Evolutionary conservation across 2,329 filamentous ascomycete species (phyloP).

Genomic region (Pyrenophora tritici-repentis): DNA sequence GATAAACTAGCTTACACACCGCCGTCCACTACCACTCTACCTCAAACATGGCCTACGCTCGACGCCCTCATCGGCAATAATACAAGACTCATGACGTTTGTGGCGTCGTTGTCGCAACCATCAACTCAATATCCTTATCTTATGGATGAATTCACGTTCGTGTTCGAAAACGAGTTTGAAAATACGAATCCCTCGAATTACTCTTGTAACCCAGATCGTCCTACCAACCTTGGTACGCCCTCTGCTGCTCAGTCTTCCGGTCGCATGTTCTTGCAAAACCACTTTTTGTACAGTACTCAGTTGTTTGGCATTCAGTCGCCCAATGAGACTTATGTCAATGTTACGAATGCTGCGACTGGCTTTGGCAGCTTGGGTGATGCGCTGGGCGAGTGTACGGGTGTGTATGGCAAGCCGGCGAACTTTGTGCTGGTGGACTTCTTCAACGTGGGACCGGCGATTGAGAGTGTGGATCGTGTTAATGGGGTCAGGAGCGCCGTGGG

Average conservation of each 20-base stretch:
- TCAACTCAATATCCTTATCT: slow-evolving; percentile 59
- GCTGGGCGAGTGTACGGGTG: slow-evolving; percentile 47
- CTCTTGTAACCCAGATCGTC: slow-evolving; percentile 73
- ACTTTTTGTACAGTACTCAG: slow-evolving; percentile 70
- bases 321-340: slow-evolving; percentile 59
- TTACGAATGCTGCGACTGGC: slow-evolving; percentile 68
- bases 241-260: slow-evolving; percentile 59
- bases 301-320: slow-evolving; percentile 47
- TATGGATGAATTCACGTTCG: slow-evolving; percentile 65
- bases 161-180: slow-evolving; percentile 76
- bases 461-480: slow-evolving; percentile 74
- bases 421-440: slow-evolving; percentile 83
- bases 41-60: slow-evolving; percentile 71
- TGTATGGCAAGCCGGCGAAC: slow-evolving; percentile 71
- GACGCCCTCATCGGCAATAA: slow-evolving; percentile 67
- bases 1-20: slow-evolving; percentile 61
- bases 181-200: slow-evolving; percentile 67
- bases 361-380: slow-evolving; percentile 57
- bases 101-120: slow-evolving; percentile 56
- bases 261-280: slow-evolving; percentile 76
- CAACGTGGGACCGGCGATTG: slow-evolving; percentile 71
- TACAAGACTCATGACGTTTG: slow-evolving; percentile 70
- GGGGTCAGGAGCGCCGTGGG: slow-evolving; percentile 48
- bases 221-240: slow-evolving; percentile 55
- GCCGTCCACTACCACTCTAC: slow-evolving; percentile 52